Percentiles rank a stretch among this genome's conserved stretches.
These are phyloP conservation scores for Rhipidocladum racemiflorum DNA, from an alignment of 176 grass and related monocot species.

Conservation along the genomic window DNA sequence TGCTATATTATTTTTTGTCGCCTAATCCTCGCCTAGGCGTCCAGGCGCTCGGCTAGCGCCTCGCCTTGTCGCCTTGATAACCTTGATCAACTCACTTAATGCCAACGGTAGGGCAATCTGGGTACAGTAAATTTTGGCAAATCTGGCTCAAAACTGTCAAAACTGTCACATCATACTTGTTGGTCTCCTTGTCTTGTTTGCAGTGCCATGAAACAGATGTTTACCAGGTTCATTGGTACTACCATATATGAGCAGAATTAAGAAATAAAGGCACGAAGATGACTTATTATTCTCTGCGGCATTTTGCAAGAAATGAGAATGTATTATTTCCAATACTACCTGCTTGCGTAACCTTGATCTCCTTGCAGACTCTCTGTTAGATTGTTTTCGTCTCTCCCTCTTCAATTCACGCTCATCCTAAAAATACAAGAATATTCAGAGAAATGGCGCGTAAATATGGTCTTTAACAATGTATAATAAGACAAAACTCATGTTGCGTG, in stretches of 20 bases:
- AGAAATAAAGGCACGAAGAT: neutral
- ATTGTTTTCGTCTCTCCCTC: constrained; percentile 91
- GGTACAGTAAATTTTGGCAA: neutral
- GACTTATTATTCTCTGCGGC: neutral
- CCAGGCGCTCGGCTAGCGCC: too few relatives aligned
- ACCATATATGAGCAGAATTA: neutral
- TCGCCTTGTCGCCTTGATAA: too few relatives aligned
- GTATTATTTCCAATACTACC: constrained; percentile 41
- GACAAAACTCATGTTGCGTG: neutral
- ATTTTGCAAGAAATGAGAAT: constrained; percentile 10
- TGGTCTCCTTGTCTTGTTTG: neutral
- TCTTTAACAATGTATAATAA: constrained; percentile 6
- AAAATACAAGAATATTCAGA: constrained; percentile 32
- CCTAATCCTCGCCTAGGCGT: too few relatives aligned
- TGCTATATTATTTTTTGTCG: too few relatives aligned
- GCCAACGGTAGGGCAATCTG: neutral
- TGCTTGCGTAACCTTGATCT: constrained; percentile 94
- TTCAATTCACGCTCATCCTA: constrained; percentile 86
- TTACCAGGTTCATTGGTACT: neutral
- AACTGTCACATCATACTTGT: neutral
- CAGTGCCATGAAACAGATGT: neutral
- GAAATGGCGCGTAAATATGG: neutral
- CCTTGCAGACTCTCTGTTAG: constrained; percentile 89
- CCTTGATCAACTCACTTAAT: neutral
- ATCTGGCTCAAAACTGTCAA: neutral